Evolutionary conservation across 495 filamentous ascomycete genomes (phyloP).

Genomic region (Penicillium longicatenatum): DNA sequence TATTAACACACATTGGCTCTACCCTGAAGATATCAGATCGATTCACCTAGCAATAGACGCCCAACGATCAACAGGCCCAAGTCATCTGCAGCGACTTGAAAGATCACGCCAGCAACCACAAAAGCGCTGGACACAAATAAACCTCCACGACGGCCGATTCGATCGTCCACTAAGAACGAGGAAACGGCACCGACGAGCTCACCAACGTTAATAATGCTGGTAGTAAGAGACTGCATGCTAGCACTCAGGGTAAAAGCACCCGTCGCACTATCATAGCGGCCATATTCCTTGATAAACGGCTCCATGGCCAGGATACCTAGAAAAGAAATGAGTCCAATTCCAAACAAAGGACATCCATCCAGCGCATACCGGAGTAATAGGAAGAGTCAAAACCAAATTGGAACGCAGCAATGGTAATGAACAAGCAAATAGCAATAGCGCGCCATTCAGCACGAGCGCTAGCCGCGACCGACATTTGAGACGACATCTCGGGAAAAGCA

Average conservation of each 20-base stretch:
- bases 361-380: conserved; percentile 1
- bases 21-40: neutral
- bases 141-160: conserved; percentile 1
- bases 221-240: neutral
- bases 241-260: neutral
- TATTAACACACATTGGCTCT: neutral
- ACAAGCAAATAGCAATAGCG: conserved; percentile 1
- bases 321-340: neutral
- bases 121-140: conserved; percentile 1
- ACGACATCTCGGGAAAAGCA: neutral
- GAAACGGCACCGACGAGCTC: neutral
- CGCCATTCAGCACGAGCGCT: conserved; percentile 3
- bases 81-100: neutral
- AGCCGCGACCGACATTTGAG: conserved; percentile 2
- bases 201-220: conserved; percentile 1
- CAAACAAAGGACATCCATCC: neutral
- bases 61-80: neutral
- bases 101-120: conserved; percentile 1
- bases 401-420: conserved; percentile 4
- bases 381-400: conserved; percentile 4
- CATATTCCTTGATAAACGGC: neutral
- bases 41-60: neutral
- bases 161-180: neutral
- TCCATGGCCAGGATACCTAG: conserved; percentile 2
- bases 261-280: neutral